These are phyloP conservation scores for Ceratocystis smalleyi DNA, from an alignment of 2,329 filamentous ascomycete species.

Conservation along the genomic window DNA sequence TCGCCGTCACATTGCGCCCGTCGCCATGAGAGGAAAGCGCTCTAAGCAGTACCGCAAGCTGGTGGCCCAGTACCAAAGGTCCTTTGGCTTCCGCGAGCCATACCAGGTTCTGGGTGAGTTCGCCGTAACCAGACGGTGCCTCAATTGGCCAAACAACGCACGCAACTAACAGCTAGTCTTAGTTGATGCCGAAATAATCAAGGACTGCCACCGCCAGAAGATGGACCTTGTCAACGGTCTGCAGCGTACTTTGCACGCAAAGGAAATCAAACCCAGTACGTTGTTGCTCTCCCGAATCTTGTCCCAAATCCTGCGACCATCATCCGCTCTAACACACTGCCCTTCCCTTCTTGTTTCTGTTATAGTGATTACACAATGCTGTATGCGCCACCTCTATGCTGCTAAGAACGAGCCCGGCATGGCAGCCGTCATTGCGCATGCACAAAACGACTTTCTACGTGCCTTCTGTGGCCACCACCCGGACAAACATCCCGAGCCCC, in stretches of 20 bases:
- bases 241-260: slow-evolving; percentile 69
- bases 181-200: slow-evolving; percentile 75
- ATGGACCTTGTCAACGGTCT: slow-evolving; percentile 72
- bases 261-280: slow-evolving; percentile 60
- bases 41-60: slow-evolving; percentile 56
- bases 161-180: slow-evolving; percentile 12
- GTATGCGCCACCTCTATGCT: slow-evolving; percentile 62
- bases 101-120: slow-evolving; percentile 67
- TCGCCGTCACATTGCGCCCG: neutral
- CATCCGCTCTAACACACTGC: slow-evolving; percentile 17
- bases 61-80: slow-evolving; percentile 78
- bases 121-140: neutral
- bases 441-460: slow-evolving; percentile 56
- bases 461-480: slow-evolving; percentile 65
- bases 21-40: slow-evolving; percentile 35
- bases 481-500: slow-evolving; percentile 53
- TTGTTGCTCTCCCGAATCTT: slow-evolving; percentile 16
- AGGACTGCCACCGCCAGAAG: slow-evolving; percentile 67
- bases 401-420: slow-evolving; percentile 39
- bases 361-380: slow-evolving; percentile 64
- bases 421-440: slow-evolving; percentile 50
- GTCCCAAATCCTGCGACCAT: neutral
- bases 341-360: slow-evolving; percentile 6
- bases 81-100: slow-evolving; percentile 81
- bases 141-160: neutral